Conservation (phyloP, 352 stramenopile species). For the Globisporangium spinosum region DNA sequence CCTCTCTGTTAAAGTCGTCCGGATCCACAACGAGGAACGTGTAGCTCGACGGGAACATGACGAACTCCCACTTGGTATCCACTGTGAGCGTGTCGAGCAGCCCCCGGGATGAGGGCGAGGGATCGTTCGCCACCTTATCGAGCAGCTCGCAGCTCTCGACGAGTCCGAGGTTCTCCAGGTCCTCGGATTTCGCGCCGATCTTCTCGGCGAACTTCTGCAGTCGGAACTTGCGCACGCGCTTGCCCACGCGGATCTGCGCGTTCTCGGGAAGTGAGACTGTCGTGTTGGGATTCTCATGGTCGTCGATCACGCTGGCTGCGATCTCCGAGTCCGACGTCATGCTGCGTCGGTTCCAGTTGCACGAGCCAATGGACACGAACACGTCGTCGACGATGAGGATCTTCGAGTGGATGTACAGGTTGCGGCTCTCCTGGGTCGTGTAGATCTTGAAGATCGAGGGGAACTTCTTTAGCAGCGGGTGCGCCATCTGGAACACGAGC, state of each 20-base stretch:
- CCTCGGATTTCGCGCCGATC: slow-evolving; percentile 21
- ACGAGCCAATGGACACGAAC: slow-evolving; percentile 79
- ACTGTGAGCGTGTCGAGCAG: slow-evolving; percentile 40
- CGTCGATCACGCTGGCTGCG: slow-evolving; percentile 49
- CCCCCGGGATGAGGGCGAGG: background rate
- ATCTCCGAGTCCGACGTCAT: slow-evolving; percentile 72
- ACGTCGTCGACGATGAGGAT: slow-evolving; percentile 83
- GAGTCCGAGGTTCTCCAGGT: slow-evolving; percentile 21
- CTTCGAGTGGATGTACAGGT: slow-evolving; percentile 81
- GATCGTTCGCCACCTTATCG: slow-evolving; percentile 19
- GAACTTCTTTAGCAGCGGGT: slow-evolving; percentile 44
- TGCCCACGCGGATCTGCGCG: slow-evolving; percentile 40
- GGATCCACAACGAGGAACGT: slow-evolving; percentile 39
- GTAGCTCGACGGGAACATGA: slow-evolving; percentile 30
- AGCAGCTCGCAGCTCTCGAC: slow-evolving; percentile 30
- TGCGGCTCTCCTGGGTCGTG: slow-evolving; percentile 37
- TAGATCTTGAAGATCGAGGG: slow-evolving; percentile 58
- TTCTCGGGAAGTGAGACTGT: background rate
- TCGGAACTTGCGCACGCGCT: slow-evolving; percentile 38
- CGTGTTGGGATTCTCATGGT: background rate
- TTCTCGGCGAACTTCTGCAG: slow-evolving; percentile 57
- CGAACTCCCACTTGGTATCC: slow-evolving; percentile 28
- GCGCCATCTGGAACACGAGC: slow-evolving; percentile 60
- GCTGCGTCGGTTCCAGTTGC: slow-evolving; percentile 91
- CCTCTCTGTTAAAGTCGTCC: slow-evolving; percentile 22